These are phyloP conservation scores for Penicillium atrosanguineum DNA, from an alignment of 495 filamentous ascomycete genomes.

Conservation along the genomic window DNA sequence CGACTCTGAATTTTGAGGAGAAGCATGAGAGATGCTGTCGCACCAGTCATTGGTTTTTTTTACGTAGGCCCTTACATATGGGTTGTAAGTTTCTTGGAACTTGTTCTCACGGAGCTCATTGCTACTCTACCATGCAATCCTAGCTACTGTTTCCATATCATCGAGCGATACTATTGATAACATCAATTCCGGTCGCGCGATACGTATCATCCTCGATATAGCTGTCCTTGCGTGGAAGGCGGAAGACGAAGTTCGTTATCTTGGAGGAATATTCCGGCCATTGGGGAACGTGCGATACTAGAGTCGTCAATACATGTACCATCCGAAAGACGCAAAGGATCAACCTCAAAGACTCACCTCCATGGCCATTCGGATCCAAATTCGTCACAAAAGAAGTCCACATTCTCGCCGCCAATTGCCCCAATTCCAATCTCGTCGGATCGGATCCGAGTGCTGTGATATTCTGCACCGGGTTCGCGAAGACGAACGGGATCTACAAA, in stretches of 20 bases:
- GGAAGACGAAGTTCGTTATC: slow-evolving; percentile 34
- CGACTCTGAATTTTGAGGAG: not conserved
- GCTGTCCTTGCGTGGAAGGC: slow-evolving; percentile 29
- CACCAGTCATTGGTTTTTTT: not conserved
- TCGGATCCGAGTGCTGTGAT: slow-evolving; percentile 32
- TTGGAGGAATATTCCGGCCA: slow-evolving; percentile 29
- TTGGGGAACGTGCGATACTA: slow-evolving; percentile 23
- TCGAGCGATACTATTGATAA: slow-evolving; percentile 33
- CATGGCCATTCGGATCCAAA: slow-evolving; percentile 48
- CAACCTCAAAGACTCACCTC: slow-evolving; percentile 12
- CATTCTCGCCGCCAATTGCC: slow-evolving; percentile 46
- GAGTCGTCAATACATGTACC: not conserved
- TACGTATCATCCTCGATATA: slow-evolving; percentile 33
- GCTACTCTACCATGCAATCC: not conserved
- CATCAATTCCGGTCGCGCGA: slow-evolving; percentile 28
- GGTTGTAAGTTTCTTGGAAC: not conserved
- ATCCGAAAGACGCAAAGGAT: not conserved
- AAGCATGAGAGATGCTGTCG: not conserved
- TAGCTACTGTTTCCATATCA: slow-evolving; percentile 3
- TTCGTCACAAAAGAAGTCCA: slow-evolving; percentile 55
- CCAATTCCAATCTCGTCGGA: slow-evolving; percentile 29
- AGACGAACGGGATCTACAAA: slow-evolving; percentile 34
- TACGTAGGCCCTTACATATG: not conserved
- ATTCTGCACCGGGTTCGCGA: slow-evolving; percentile 50
- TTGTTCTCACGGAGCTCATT: not conserved